These are phyloP conservation scores for Leucocoprinus sp. DNA, from an alignment of 768 basidiomycete species.

Conservation along the genomic window DNA sequence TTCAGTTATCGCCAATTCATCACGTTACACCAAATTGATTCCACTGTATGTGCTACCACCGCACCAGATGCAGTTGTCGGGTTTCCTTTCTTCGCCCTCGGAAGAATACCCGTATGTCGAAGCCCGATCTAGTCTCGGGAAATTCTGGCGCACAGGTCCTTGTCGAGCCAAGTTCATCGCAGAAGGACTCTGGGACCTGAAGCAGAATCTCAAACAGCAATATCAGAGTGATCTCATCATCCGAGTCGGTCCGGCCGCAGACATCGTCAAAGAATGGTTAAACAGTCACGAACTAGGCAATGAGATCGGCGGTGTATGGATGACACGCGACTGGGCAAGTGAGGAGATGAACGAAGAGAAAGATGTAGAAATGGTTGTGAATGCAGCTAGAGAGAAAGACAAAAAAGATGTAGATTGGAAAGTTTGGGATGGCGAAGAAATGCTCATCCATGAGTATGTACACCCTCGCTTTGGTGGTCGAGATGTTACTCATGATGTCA, in stretches of 20 bases:
- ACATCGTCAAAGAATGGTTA: background rate
- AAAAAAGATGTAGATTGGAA: background rate
- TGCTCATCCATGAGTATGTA: background rate
- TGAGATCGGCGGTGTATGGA: background rate
- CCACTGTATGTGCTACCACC: background rate
- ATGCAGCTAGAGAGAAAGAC: background rate
- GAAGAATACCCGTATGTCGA: background rate
- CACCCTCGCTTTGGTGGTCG: background rate
- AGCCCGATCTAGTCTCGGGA: background rate
- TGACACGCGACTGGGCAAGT: background rate
- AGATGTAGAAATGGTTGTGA: background rate
- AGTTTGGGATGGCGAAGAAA: background rate
- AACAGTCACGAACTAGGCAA: background rate
- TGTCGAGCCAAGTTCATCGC: background rate
- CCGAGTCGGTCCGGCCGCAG: background rate
- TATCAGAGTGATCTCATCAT: background rate
- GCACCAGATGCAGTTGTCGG: background rate
- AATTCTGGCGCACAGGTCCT: background rate
- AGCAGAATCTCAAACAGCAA: background rate
- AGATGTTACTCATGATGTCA: background rate
- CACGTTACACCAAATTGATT: background rate
- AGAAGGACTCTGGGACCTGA: background rate
- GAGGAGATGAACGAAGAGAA: background rate
- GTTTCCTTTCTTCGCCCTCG: background rate
- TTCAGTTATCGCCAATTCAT: background rate